These are phyloP conservation scores for Yamadazyma scolyti DNA, from an alignment of 805 yeast genomes.

Conservation along the genomic window DNA sequence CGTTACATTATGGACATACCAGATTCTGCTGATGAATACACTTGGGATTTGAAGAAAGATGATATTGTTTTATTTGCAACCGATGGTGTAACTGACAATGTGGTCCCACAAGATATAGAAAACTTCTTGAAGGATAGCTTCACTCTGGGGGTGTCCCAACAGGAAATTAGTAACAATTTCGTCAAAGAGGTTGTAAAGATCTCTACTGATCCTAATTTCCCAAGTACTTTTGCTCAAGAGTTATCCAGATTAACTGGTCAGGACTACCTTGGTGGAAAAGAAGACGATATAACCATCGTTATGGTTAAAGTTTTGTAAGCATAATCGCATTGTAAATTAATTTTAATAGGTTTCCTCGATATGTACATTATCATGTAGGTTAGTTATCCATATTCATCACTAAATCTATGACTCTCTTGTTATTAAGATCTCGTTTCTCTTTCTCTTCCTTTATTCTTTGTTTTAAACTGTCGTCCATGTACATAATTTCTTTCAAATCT, in stretches of 20 bases:
- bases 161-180: conserved; percentile 47
- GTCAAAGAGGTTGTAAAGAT: conserved; percentile 65
- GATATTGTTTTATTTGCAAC: conserved; percentile 86
- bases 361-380: neutral
- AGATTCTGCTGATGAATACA: conserved; percentile 59
- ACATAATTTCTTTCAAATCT: conserved; percentile 7
- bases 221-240: conserved; percentile 85
- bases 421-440: conserved; percentile 47
- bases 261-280: conserved; percentile 84
- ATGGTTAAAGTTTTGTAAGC: conserved; percentile 55
- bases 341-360: neutral
- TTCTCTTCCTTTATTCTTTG: conserved; percentile 49
- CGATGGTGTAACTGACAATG: conserved; percentile 91
- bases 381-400: conserved; percentile 41
- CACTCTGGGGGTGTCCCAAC: conserved; percentile 14
- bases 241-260: conserved; percentile 63
- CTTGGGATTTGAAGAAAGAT: conserved; percentile 60
- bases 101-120: conserved; percentile 68
- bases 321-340: conserved; percentile 1
- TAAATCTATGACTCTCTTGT: conserved; percentile 53
- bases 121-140: conserved; percentile 57
- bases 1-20: conserved; percentile 73
- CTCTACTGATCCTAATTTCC: conserved; percentile 68
- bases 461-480: conserved; percentile 48
- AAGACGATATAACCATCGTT: conserved; percentile 88